phyloP scores from a whole-genome alignment of 108 stramenopile species.

The Nitzschia putrida region DNA sequence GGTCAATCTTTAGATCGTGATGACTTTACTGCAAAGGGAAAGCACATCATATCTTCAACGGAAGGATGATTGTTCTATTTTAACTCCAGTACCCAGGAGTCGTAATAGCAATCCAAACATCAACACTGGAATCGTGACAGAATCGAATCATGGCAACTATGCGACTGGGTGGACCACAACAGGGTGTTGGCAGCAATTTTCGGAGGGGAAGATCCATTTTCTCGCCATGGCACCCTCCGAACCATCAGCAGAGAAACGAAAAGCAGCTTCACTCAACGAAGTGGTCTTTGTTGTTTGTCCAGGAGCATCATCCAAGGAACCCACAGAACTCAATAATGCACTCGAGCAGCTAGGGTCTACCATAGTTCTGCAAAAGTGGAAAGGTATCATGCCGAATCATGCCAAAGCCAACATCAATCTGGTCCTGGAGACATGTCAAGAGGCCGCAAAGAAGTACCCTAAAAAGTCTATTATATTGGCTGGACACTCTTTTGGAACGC shows the following conservation, averaged over 20 bases:
- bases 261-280: neutral
- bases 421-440: neutral
- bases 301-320: neutral
- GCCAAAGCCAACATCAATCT: neutral
- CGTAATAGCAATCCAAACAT: too few relatives aligned
- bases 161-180: too few relatives aligned
- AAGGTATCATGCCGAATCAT: neutral
- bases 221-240: too few relatives aligned
- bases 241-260: neutral
- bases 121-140: too few relatives aligned
- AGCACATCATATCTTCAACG: too few relatives aligned
- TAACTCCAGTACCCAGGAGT: too few relatives aligned
- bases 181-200: too few relatives aligned
- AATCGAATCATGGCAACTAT: too few relatives aligned
- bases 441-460: neutral
- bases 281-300: slow-evolving; percentile 1
- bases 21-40: too few relatives aligned
- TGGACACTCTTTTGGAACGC: slow-evolving; percentile 1
- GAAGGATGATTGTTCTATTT: too few relatives aligned
- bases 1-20: too few relatives aligned
- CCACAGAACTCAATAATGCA: neutral
- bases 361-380: neutral
- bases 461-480: neutral
- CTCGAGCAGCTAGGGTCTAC: neutral
- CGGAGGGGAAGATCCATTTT: too few relatives aligned